phyloP scores from a whole-genome alignment of 371 early-diverging fungal species.

The Syncephalis plumigaleata region DNA sequence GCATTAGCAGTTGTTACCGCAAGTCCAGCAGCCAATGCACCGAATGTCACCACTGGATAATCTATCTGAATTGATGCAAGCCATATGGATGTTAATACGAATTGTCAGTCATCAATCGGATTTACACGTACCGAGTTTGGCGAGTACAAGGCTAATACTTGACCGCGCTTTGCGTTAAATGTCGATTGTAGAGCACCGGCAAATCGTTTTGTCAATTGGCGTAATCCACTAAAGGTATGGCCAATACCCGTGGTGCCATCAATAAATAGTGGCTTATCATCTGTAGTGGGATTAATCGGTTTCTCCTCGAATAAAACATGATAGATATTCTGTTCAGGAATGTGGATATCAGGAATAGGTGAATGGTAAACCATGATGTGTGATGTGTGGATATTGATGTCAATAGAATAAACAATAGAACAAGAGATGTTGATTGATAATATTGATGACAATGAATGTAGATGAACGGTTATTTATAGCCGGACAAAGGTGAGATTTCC shows the following conservation, averaged over 20 bases:
- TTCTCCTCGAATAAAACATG: slow-evolving; percentile 36
- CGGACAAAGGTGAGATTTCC: too few species aligned
- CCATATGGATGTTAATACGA: neutral
- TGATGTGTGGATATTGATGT: neutral
- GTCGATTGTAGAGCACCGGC: slow-evolving; percentile 48
- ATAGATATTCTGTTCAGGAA: slow-evolving; percentile 46
- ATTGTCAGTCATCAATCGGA: slow-evolving; percentile 15
- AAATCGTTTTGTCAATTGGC: slow-evolving; percentile 28
- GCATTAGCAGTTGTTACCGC: slow-evolving; percentile 57
- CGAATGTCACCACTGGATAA: slow-evolving; percentile 25
- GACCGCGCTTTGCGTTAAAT: slow-evolving; percentile 30
- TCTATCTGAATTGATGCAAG: slow-evolving; percentile 19
- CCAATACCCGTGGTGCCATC: slow-evolving; percentile 29
- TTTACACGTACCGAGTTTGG: slow-evolving; percentile 39
- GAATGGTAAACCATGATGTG: slow-evolving; percentile 25
- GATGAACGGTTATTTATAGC: too few species aligned
- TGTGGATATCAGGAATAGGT: slow-evolving; percentile 19
- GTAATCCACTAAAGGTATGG: slow-evolving; percentile 43
- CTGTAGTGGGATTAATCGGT: slow-evolving; percentile 11
- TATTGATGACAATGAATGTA: too few species aligned
- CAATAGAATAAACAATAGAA: too few species aligned
- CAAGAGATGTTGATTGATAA: too few species aligned
- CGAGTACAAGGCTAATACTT: slow-evolving; percentile 45
- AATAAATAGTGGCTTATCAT: slow-evolving; percentile 25
- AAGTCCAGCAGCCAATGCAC: slow-evolving; percentile 17